phyloP scores from a whole-genome alignment of 2,329 filamentous ascomycete species.

The Aspergillus nomiae region DNA sequence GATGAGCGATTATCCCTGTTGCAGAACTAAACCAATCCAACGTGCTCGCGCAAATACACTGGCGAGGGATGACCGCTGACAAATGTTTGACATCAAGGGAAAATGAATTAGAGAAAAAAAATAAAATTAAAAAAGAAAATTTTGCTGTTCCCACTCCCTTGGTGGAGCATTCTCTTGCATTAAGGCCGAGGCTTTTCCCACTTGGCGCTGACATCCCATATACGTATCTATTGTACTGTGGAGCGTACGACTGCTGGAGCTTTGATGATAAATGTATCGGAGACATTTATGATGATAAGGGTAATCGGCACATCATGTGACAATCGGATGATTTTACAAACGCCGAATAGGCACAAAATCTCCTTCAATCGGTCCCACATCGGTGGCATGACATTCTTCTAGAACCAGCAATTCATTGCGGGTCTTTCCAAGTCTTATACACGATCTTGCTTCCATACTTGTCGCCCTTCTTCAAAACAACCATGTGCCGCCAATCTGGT shows the following conservation, averaged over 20 bases:
- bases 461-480: constrained; percentile 80
- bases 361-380: neutral
- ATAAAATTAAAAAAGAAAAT: neutral
- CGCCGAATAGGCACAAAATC: neutral
- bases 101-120: neutral
- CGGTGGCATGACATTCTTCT: neutral
- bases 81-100: neutral
- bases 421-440: constrained; percentile 81
- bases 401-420: neutral
- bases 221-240: neutral
- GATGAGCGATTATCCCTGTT: neutral
- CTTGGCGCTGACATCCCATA: neutral
- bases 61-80: neutral
- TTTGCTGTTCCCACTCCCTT: neutral
- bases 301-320: constrained; percentile 17
- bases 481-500: constrained; percentile 75
- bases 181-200: neutral
- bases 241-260: neutral
- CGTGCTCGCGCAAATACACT: neutral
- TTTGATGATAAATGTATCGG: constrained; percentile 3
- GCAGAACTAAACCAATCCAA: neutral
- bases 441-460: constrained; percentile 79
- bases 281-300: constrained; percentile 17
- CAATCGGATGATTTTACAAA: constrained; percentile 9
- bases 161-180: neutral